Base-by-base conservation (phyloP, 2,329 filamentous ascomycete genomes). In the Sporothrix mexicana region DNA sequence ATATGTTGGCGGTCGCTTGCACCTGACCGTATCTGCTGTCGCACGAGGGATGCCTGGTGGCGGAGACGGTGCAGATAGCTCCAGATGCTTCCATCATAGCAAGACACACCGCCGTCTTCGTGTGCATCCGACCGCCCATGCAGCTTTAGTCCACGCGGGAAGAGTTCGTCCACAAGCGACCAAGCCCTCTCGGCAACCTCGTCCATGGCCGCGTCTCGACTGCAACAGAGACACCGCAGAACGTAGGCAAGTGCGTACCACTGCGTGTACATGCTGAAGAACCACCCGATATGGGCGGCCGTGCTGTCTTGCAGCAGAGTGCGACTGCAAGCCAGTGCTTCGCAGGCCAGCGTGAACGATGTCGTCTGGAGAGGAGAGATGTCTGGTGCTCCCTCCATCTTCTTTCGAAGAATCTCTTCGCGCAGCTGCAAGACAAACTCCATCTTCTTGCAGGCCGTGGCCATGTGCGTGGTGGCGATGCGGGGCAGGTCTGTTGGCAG, bases 391-490 rank as follows among this genome's bases (percentile, higher is more conserved):
- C 23, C 43, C 13, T 23, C 30, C 1, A 20, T 41, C 12, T 12
- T 23, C 23, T 23, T 15, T 9, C 15, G 25, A 12, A 71, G 43
- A 49, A 55, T 62, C 45, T 71, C 69, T n/a, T 64, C 57, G 1
- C 69, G 43, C 45, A 71, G 45, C 69, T 71, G 69, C 57, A 71
- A 25, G 8, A 71, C 69, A 53, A 71, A 71, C 57, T 43, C 69
- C 69, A 71, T 71, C 69, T 71, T 71, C 25, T 64, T 62, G 45
- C 43, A 49, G 57, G 69, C 69, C 55, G 69, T 71, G n/a, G 45
- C 55, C 25, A 71, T 51, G 45, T 71, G 69, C 25, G 47, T 47
- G 1, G 45, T 53, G 41, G 69, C 69, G 17, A 71, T 62, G 57
- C 57, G 57, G 43, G 41, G 57, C 45, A 71, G 23, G n/a, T 64